Evolutionary conservation across 306 rosid species (phyloP).

Genomic region (Heteromeles arbutifolia): DNA sequence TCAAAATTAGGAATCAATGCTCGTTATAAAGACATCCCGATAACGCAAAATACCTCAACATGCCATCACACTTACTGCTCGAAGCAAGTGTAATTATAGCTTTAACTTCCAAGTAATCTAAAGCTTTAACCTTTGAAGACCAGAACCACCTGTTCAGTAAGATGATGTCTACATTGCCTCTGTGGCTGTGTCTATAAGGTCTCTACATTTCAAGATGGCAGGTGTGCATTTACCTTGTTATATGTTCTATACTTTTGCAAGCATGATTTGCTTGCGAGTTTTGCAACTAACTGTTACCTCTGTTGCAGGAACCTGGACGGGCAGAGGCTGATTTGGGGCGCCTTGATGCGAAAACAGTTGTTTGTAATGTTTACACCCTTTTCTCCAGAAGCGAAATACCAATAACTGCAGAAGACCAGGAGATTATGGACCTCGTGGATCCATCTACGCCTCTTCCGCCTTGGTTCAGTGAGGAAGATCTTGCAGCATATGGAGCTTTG

Average conservation of each 20-base stretch:
- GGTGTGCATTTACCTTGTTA: slow-evolving; percentile 39
- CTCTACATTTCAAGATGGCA: slow-evolving; percentile 71
- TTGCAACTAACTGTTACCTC: neutral
- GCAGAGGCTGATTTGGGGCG: slow-evolving; percentile 88
- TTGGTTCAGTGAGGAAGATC: slow-evolving; percentile 80
- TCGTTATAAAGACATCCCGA: neutral
- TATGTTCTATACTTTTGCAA: neutral
- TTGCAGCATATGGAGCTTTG: slow-evolving; percentile 47
- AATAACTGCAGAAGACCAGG: slow-evolving; percentile 59
- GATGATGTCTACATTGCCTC: neutral
- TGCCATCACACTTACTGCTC: neutral
- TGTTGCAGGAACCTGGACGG: slow-evolving; percentile 57
- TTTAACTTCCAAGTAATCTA: neutral
- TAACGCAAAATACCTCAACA: neutral
- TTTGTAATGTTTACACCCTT: slow-evolving; percentile 63
- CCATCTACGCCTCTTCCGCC: slow-evolving; percentile 63
- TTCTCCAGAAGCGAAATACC: slow-evolving; percentile 73
- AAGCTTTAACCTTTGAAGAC: neutral
- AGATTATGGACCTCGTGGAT: slow-evolving; percentile 84
- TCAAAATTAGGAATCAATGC: neutral
- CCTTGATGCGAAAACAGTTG: slow-evolving; percentile 54
- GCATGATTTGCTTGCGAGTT: neutral
- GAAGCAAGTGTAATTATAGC: neutral
- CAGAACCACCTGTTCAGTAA: neutral
- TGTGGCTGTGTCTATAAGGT: slow-evolving; percentile 47